Evolutionary conservation across 179 eudicot species (phyloP).

Genomic region (Gypsophila paniculata): DNA sequence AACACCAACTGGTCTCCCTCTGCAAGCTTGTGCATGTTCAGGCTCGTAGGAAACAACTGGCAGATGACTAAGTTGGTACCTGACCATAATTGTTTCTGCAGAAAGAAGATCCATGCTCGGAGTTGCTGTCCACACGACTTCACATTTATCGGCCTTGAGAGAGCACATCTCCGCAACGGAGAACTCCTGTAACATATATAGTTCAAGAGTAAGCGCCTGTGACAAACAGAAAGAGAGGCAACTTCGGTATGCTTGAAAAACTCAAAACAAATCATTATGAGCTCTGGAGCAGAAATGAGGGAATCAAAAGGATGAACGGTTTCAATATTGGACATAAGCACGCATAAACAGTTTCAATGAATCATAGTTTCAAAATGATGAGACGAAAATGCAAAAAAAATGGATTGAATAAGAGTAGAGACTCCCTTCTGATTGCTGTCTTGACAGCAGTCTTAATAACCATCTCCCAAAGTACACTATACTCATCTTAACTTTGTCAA

Average conservation of each 20-base stretch:
- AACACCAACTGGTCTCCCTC: conserved; percentile 64
- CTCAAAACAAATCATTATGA: not conserved
- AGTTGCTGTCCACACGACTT: conserved; percentile 44
- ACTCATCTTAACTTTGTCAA: too few species aligned
- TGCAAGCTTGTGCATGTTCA: conserved; percentile 36
- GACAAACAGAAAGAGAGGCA: not conserved
- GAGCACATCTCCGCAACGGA: conserved; percentile 55
- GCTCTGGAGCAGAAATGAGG: not conserved
- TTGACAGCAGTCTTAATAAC: too few species aligned
- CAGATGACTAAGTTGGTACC: conserved; percentile 50
- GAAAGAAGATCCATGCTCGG: conserved; percentile 63
- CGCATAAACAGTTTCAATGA: not conserved
- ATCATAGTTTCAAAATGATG: not conserved
- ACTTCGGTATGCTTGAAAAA: not conserved
- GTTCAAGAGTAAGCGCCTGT: conserved; percentile 4
- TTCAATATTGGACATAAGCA: not conserved
- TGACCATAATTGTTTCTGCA: conserved; percentile 58
- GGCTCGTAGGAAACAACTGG: conserved; percentile 60
- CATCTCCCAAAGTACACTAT: too few species aligned
- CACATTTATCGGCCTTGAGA: conserved; percentile 31
- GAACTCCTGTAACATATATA: conserved; percentile 46
- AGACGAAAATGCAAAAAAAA: not conserved
- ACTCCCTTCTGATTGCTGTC: too few species aligned
- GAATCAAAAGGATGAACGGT: not conserved
- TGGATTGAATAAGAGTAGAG: too few species aligned